Evolutionary conservation across 768 basidiomycete species (phyloP).

Genomic region (Mycena epipterygia): DNA sequence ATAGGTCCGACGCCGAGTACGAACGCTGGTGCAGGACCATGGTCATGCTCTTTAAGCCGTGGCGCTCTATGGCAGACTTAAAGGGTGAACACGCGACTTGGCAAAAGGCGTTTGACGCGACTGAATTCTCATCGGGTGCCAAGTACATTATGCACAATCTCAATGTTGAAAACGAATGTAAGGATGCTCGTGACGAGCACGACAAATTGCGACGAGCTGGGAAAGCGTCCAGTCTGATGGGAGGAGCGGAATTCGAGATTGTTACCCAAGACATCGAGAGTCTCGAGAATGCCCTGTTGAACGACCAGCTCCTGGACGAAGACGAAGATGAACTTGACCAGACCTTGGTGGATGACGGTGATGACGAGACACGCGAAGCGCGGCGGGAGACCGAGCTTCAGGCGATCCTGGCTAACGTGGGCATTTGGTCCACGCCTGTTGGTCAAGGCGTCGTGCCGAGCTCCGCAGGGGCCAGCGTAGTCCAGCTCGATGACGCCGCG

Average conservation of each 20-base stretch:
- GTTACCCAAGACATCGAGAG: not conserved
- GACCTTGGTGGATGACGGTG: not conserved
- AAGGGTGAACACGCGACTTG: not conserved
- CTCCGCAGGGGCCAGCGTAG: not conserved
- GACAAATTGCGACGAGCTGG: not conserved
- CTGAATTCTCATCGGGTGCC: not conserved
- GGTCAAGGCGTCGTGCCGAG: not conserved
- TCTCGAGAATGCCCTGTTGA: not conserved
- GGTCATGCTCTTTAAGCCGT: conserved; percentile 9
- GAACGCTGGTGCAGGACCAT: not conserved
- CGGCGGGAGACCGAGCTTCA: not conserved
- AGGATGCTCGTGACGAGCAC: conserved; percentile 1
- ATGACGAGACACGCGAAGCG: not conserved
- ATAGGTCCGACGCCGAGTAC: not conserved
- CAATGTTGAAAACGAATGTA: not conserved
- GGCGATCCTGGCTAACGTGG: not conserved
- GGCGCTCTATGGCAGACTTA: not conserved
- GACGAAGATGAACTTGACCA: not conserved
- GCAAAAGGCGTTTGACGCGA: not conserved
- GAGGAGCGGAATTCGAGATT: not conserved
- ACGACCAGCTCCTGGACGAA: not conserved
- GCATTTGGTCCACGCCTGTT: not conserved
- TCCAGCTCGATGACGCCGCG: not conserved
- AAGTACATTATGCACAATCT: not conserved
- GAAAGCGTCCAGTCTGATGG: not conserved